Percentiles rank a stretch among this genome's conserved stretches.
phyloP scores from a whole-genome alignment of 2,329 filamentous ascomycete genomes.

The Apiospora rasikravindrae region DNA sequence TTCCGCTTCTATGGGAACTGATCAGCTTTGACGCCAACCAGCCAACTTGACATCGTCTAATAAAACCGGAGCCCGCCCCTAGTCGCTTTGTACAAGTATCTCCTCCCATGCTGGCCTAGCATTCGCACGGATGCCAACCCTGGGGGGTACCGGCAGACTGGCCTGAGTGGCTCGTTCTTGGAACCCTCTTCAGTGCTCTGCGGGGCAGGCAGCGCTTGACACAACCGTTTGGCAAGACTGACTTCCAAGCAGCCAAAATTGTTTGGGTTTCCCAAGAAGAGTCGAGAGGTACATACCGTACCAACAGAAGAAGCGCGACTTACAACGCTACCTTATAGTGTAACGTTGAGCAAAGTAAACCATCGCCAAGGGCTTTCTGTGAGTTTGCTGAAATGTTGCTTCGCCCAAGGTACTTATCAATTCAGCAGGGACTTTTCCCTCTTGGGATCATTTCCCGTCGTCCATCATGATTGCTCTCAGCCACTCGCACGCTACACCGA shows the following conservation, averaged over 20 bases:
- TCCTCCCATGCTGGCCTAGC: not conserved
- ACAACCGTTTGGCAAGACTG: not conserved
- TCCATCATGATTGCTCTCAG: constrained; percentile 12
- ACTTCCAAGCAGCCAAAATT: not conserved
- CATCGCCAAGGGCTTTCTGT: not conserved
- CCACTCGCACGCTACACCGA: constrained; percentile 7
- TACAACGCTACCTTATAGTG: constrained; percentile 9
- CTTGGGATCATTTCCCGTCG: not conserved
- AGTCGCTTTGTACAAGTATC: not conserved
- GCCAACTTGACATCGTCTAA: constrained; percentile 16
- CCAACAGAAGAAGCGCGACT: constrained; percentile 14
- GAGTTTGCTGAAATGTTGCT: not conserved
- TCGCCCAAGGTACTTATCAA: not conserved
- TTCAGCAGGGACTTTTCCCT: not conserved
- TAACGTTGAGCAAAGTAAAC: constrained; percentile 11
- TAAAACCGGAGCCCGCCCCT: not conserved
- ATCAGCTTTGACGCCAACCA: constrained; percentile 14
- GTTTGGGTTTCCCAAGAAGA: not conserved
- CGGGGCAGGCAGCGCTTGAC: constrained; percentile 14
- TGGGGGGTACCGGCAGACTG: constrained; percentile 1
- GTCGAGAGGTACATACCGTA: not conserved
- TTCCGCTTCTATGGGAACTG: constrained; percentile 16
- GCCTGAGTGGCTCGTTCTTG: constrained; percentile 6
- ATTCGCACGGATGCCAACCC: constrained; percentile 8
- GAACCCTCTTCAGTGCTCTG: constrained; percentile 6